These are phyloP conservation scores for Botrytis medusae DNA, from an alignment of 2,329 filamentous ascomycete genomes.

Conservation along the genomic window DNA sequence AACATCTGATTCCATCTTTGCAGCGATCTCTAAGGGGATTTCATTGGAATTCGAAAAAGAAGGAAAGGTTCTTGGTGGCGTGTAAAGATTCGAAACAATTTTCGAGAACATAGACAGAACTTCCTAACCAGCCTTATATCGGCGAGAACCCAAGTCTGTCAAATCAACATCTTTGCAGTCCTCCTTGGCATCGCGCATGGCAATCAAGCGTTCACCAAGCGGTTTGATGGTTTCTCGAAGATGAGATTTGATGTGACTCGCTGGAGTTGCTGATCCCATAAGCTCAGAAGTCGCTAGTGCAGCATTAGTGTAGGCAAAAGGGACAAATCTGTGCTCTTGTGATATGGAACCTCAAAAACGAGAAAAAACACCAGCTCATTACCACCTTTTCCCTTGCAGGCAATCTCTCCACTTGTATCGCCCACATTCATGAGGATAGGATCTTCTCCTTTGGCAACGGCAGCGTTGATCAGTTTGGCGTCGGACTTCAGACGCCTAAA, in stretches of 20 bases:
- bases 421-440: constrained; percentile 40
- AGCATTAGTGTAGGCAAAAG: constrained; percentile 4
- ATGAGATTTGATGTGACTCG: constrained; percentile 1
- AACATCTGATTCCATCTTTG: constrained; percentile 47
- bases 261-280: constrained; percentile 11
- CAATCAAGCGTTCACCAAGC: constrained; percentile 11
- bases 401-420: constrained; percentile 22
- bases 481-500: constrained; percentile 44
- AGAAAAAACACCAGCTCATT: constrained; percentile 21
- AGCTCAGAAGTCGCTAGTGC: background rate
- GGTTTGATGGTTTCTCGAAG: constrained; percentile 17
- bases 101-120: constrained; percentile 7
- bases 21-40: background rate
- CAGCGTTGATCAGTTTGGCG: constrained; percentile 41
- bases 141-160: constrained; percentile 4
- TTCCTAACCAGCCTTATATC: constrained; percentile 22
- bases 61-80: background rate
- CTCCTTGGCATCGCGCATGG: constrained; percentile 11
- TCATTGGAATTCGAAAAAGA: background rate
- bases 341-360: constrained; percentile 21
- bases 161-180: constrained; percentile 19
- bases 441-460: constrained; percentile 38
- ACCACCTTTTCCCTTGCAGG: constrained; percentile 14
- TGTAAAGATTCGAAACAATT: background rate
- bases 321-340: background rate